Evolutionary conservation across 2,329 filamentous ascomycete genomes (phyloP).

Genomic region (Colletotrichum sidae): DNA sequence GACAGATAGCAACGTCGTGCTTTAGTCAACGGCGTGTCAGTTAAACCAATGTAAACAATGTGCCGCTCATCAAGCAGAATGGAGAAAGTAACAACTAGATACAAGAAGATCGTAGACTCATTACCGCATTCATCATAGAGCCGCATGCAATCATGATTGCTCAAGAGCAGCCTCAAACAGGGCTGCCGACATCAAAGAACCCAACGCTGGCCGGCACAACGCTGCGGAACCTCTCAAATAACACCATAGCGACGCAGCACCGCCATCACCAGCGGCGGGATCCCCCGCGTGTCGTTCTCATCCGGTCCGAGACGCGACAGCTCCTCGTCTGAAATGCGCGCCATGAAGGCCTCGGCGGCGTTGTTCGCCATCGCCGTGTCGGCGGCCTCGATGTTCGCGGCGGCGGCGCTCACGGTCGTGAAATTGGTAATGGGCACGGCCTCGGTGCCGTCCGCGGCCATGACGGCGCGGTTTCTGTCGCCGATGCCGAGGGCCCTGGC

Average conservation of each 20-base stretch:
- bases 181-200: background rate
- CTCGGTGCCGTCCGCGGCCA: background rate
- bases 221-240: background rate
- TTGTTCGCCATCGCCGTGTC: constrained; percentile 22
- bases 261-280: constrained; percentile 22
- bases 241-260: constrained; percentile 23
- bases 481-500: constrained; percentile 28
- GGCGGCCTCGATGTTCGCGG: constrained; percentile 9
- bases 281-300: constrained; percentile 29
- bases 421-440: background rate
- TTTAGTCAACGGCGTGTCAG: too few relatives aligned
- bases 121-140: too few relatives aligned
- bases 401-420: constrained; percentile 3
- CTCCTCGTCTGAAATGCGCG: background rate
- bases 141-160: too few relatives aligned
- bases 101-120: too few relatives aligned
- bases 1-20: too few relatives aligned
- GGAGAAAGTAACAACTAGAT: too few relatives aligned
- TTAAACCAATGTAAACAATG: too few relatives aligned
- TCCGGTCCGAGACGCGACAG: constrained; percentile 8
- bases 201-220: background rate
- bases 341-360: background rate
- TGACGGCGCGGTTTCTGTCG: background rate
- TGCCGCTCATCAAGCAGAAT: too few relatives aligned
- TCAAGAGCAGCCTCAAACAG: too few relatives aligned